Evolutionary conservation across 2,329 filamentous ascomycete species (phyloP), one percentile per base, ranked within the genome.

Genomic region (Elsinoe perseae): DNA sequence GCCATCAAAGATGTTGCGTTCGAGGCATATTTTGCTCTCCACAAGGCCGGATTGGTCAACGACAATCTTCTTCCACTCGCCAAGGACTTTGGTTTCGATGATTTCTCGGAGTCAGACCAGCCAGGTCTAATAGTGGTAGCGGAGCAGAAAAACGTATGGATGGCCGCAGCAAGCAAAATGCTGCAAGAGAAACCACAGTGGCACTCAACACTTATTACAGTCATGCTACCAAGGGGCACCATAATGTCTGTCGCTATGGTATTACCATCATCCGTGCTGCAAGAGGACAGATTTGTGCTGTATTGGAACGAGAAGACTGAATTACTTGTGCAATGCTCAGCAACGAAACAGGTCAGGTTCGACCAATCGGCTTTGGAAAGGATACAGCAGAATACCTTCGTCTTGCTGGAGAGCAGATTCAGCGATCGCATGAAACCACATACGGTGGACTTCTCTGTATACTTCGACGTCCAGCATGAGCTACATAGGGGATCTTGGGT

Each of bases 1-100:
- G 89, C 90, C 0, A 83, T 77, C 62, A 89, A 86, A 65, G 92
- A 96, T 68, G 89, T 86, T 1, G 86, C 89, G 0, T 93, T 95
- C 59, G 81, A 88, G 64, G 87, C 90, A 1, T 95, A 91, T 65
- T 71, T 80, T 20, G 76, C 75, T 4, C 75, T 97, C 0, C 83
- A 92, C 65, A 63, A 80, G 6, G 84, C 80, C 23, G 85, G 86
- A 0, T 73, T 96, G 4, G 70, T 97, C 1, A 90, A 88, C 59
- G 81, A 95, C 12, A 78, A 95, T 63, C 71, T 96, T 0, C 75
- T 95, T 38, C 92, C 92, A 3, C 64, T 71, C 7, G 72, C 78
- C 57, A 64, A 56, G 43, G 40, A 44, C 6, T 23, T 12, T 36
- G 32, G 20, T 25, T 38, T 61, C 61, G 48, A 63, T 46, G 64